Evolutionary conservation across 78 protist species (phyloP).

Genomic region (Cyanophora paradoxa): DNA sequence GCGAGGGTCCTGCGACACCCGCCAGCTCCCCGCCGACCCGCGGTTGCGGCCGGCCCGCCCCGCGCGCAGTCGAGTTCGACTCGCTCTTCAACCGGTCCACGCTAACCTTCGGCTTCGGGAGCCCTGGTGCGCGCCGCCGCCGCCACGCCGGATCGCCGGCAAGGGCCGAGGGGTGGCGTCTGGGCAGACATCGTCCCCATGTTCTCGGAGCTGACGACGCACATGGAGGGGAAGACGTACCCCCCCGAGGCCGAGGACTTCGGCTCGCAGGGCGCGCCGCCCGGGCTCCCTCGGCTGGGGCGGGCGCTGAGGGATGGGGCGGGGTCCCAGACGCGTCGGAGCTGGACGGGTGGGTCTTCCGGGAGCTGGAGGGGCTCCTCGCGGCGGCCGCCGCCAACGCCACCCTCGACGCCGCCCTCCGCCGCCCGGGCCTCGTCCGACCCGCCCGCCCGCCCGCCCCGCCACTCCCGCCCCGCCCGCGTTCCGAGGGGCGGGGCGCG

Average conservation of each 20-base stretch:
- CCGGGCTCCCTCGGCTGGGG: neutral
- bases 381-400: no score
- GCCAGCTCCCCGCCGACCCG: no score
- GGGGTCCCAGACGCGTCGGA: constrained; percentile 30
- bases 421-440: neutral
- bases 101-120: constrained; percentile 58
- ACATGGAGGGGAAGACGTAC: constrained; percentile 20
- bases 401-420: no score
- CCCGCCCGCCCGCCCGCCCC: no score
- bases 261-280: constrained; percentile 5
- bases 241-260: constrained; percentile 58
- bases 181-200: constrained; percentile 79
- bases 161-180: no score
- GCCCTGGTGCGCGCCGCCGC: no score
- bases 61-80: constrained; percentile 73
- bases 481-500: neutral
- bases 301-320: no score
- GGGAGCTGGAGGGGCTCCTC: constrained; percentile 30
- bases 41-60: neutral
- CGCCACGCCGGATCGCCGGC: no score
- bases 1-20: no score
- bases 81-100: constrained; percentile 58
- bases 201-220: constrained; percentile 46
- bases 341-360: constrained; percentile 78
- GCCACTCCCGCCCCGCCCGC: no score